Evolutionary conservation across 306 rosid genomes (phyloP).

Genomic region (Dryas drummondii): DNA sequence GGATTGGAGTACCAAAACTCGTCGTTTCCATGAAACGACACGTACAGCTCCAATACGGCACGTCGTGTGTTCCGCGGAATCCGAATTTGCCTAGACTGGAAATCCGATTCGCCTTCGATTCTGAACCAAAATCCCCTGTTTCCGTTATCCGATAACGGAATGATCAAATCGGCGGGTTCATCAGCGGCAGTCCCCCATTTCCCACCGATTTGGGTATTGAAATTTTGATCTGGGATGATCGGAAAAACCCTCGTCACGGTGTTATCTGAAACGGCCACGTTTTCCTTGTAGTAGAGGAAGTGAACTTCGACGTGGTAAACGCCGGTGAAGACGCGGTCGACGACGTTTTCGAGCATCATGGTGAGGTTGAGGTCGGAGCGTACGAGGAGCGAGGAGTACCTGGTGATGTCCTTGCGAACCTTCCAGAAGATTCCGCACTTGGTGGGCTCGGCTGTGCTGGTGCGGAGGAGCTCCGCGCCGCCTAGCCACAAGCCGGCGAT

Average conservation of each 20-base stretch:
- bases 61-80: conserved; percentile 60
- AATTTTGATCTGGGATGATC: background rate
- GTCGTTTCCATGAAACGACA: conserved; percentile 79
- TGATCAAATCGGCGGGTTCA: conserved; percentile 54
- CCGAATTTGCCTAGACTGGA: conserved; percentile 30
- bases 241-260: conserved; percentile 24
- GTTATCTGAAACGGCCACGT: background rate
- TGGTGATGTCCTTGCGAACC: conserved; percentile 67
- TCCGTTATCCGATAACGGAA: conserved; percentile 64
- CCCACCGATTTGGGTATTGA: background rate
- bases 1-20: conserved; percentile 94
- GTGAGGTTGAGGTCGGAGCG: conserved; percentile 46
- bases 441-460: conserved; percentile 78
- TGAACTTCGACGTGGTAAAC: conserved; percentile 58
- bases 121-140: conserved; percentile 70
- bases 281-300: conserved; percentile 36
- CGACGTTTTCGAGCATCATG: conserved; percentile 75
- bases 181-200: background rate
- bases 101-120: conserved; percentile 45
- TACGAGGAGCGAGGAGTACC: conserved; percentile 53
- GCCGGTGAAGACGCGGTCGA: conserved; percentile 58
- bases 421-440: conserved; percentile 60
- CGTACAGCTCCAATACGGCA: conserved; percentile 58
- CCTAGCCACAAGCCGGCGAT: conserved; percentile 74
- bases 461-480: conserved; percentile 74